Conservation (phyloP, 2,329 filamentous ascomycete genomes). For the Monosporascus ibericus region DNA sequence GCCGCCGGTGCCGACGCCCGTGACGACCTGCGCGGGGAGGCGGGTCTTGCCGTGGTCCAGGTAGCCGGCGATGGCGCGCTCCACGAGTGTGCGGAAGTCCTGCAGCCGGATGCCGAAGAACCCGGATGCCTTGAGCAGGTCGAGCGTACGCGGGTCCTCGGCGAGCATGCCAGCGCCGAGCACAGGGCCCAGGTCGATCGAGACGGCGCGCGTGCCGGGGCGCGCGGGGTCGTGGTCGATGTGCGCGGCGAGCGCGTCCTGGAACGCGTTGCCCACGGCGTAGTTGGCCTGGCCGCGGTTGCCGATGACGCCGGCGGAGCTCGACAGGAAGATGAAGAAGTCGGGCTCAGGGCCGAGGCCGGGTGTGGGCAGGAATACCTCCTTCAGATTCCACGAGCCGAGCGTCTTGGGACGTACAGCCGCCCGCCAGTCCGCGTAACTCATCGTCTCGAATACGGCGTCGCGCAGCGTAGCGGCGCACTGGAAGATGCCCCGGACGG, state of each 20-base stretch:
- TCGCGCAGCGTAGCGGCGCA: slow-evolving; percentile 30
- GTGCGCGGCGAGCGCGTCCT: slow-evolving; percentile 40
- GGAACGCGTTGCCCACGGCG: slow-evolving; percentile 46
- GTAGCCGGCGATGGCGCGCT: slow-evolving; percentile 38
- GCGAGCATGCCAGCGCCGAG: slow-evolving; percentile 50
- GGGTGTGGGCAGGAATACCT: slow-evolving; percentile 19
- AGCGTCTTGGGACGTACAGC: slow-evolving; percentile 42
- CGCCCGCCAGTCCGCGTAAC: slow-evolving; percentile 31
- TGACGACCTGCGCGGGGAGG: slow-evolving; percentile 42
- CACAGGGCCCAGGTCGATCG: slow-evolving; percentile 46
- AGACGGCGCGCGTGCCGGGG: slow-evolving; percentile 32
- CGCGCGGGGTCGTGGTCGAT: slow-evolving; percentile 18
- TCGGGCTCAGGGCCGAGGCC: slow-evolving; percentile 15
- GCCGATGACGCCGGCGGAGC: slow-evolving; percentile 49
- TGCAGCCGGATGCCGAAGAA: slow-evolving; percentile 48
- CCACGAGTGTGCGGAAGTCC: slow-evolving; percentile 42
- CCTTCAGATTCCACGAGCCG: slow-evolving; percentile 44
- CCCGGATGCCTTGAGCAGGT: slow-evolving; percentile 42
- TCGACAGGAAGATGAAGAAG: slow-evolving; percentile 49
- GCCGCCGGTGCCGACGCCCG: slow-evolving; percentile 49
- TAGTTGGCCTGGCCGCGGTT: slow-evolving; percentile 55
- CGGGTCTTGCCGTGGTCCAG: slow-evolving; percentile 13
- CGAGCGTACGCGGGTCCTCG: slow-evolving; percentile 39
- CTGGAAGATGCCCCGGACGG: slow-evolving; percentile 29
- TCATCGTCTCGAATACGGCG: slow-evolving; percentile 15